These are phyloP conservation scores for Hypoxylon sp. DNA, from an alignment of 2,329 filamentous ascomycete genomes.

Conservation along the genomic window DNA sequence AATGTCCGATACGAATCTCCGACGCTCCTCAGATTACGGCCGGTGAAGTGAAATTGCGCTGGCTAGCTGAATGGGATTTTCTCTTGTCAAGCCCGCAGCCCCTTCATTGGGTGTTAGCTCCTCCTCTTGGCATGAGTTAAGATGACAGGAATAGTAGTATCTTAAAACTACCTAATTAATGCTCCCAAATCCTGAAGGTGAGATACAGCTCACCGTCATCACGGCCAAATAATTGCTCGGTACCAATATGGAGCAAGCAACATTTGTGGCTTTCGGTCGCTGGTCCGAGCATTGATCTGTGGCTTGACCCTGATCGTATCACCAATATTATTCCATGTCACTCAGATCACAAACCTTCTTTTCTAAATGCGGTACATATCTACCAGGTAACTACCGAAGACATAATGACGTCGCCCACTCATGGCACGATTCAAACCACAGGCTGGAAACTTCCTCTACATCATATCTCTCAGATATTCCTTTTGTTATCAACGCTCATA, in stretches of 20 bases:
- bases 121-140: not conserved
- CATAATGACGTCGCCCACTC: conserved; percentile 55
- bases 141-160: not conserved
- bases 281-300: not conserved
- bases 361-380: too few species aligned
- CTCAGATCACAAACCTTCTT: not conserved
- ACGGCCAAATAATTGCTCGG: conserved; percentile 8
- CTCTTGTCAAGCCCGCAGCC: conserved; percentile 26
- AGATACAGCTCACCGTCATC: not conserved
- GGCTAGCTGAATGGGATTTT: conserved; percentile 26
- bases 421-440: too few species aligned
- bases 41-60: conserved; percentile 35
- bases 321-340: not conserved
- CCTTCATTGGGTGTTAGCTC: conserved; percentile 5
- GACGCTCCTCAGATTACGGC: conserved; percentile 22
- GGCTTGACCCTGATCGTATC: conserved; percentile 1
- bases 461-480: not conserved
- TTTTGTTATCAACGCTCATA: conserved; percentile 63
- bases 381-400: not conserved
- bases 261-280: not conserved
- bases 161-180: not conserved
- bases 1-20: conserved; percentile 14
- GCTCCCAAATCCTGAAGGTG: not conserved
- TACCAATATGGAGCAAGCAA: not conserved
- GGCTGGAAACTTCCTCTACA: conserved; percentile 31